A percentile compares a stretch with the other conserved stretches of the same genome.
Conservation (phyloP, 2,329 filamentous ascomycete species). For the Dactylellina sp. region DNA sequence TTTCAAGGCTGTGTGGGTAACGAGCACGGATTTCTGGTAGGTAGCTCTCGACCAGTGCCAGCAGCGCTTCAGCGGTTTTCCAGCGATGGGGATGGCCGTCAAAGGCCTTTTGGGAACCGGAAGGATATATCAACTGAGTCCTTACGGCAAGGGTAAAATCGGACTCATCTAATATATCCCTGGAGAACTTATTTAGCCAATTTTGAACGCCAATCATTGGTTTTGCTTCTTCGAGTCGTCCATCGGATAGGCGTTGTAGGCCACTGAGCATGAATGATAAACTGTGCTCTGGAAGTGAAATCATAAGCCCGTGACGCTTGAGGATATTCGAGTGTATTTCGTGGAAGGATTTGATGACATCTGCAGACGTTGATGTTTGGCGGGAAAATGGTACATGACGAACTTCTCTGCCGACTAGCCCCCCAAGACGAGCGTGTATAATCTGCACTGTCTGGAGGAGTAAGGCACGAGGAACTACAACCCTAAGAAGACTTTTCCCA, state of each 20-base stretch:
- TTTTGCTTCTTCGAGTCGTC: slow-evolving; percentile 64
- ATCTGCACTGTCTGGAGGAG: slow-evolving; percentile 71
- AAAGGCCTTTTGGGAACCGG: slow-evolving; percentile 66
- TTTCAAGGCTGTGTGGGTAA: slow-evolving; percentile 67
- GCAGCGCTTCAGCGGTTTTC: slow-evolving; percentile 65
- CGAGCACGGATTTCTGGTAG: slow-evolving; percentile 62
- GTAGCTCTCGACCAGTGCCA: slow-evolving; percentile 64
- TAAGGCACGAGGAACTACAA: slow-evolving; percentile 71
- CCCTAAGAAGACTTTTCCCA: slow-evolving; percentile 66
- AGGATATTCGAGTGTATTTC: slow-evolving; percentile 65
- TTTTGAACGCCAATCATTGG: slow-evolving; percentile 68
- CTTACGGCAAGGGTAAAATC: slow-evolving; percentile 70
- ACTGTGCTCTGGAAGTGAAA: slow-evolving; percentile 73
- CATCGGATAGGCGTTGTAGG: slow-evolving; percentile 69
- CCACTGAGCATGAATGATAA: slow-evolving; percentile 75
- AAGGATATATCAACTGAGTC: slow-evolving; percentile 72
- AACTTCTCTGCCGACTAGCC: slow-evolving; percentile 69
- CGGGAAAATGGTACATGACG: slow-evolving; percentile 72
- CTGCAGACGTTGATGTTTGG: slow-evolving; percentile 63
- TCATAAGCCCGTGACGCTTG: slow-evolving; percentile 68
- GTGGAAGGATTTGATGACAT: slow-evolving; percentile 61
- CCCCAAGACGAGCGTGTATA: slow-evolving; percentile 70
- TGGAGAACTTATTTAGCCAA: slow-evolving; percentile 67
- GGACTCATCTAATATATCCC: slow-evolving; percentile 76
- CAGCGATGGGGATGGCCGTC: slow-evolving; percentile 70